Base-by-base conservation (phyloP, 495 filamentous ascomycete species). In the Aspergillus haitiensis region DNA sequence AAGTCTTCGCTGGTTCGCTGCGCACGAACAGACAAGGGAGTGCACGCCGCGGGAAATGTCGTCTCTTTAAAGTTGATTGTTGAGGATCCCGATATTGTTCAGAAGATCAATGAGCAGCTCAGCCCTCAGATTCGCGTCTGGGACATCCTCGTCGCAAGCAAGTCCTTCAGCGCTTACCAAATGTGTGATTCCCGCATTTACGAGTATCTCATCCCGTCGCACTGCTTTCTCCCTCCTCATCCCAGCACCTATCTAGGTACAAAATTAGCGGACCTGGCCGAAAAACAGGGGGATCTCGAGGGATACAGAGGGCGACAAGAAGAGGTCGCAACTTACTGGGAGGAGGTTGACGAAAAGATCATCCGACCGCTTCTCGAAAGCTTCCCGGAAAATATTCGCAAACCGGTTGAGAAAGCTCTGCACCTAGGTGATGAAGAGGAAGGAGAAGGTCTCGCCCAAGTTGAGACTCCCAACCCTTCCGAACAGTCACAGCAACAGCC, bases 21-120 rank as follows among this genome's bases (percentile, higher is more conserved):
- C 71, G 94, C 94, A 10, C 82, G 94, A 39, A 98, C 94, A 5
- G 94, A 98, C 75, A 98, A 97, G 78, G 95, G 95, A 55, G 94
- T 98, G 3, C 95, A 98, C 70, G 94, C 94, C 2, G 95, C 94
- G 2, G 94, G 95, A 9, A 98, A 98, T 71, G 86, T 98, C 51
- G 88, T 98, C 37, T 97, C 92, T 6, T 77, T 98, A 58, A 98
- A 98, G 74, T 79, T 98, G 56, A 98, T 98, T 65, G 85, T 97
- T 39, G 93, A 97, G 70, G 95, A 98, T 62, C 78, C 84, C 3
- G 86, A 95, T 62, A 84, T 96, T 50, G 86, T 97, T 31, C 72
- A 90, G 50, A 97, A 89, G 73, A 96, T 98, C 80, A 98, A 98
- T 71, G 79, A 84, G 27, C 72, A 90, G 49, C 82, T 98, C 31